Base-by-base conservation (phyloP, 2,329 filamentous ascomycete species). In the Paraphaeosphaeria minitans region DNA sequence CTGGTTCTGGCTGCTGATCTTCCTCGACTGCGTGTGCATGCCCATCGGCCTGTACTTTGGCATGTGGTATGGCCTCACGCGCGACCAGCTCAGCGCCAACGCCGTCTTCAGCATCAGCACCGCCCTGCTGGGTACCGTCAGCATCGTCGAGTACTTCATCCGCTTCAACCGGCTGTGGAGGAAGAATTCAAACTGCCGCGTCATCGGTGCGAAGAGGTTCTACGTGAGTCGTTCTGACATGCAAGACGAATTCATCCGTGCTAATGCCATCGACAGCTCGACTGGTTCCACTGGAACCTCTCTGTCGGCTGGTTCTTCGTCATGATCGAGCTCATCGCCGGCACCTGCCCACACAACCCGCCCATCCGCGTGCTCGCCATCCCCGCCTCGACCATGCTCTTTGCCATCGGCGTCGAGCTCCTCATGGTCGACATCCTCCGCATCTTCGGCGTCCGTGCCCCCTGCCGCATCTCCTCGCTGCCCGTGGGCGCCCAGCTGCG, bases 1-100 rank as follows among this genome's bases (percentile, higher is more conserved):
- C 39, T 74, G 84, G 61, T 88, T 88, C 75, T 88, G 85, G 85
- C 76, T 77, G 0, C 70, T 88, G 42, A 85, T 87, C 56, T 69
- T 87, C 22, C 66, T 87, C 58, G 86, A 88, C 74, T 84, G 82
- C 52, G 77, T 86, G 59, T 81, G 78, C 57, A 83, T 86, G 74
- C 86, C 86, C 19, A 79, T 88, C 58, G 81, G 79, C 3, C 77
- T 88, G 2, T 88, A 88, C 75, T 88, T 85, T 77, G 79, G 82
- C 50, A 77, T 88, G 39, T 87, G 84, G 83, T 87, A 87, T 62
- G 80, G 79, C 61, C 83, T 84, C 10, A 75, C 78, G 60, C 60
- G 72, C 29, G 72, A 74, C 27, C 66, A 75, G 56, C 69, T 87
- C 33, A 80, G 78, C 0, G 79, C 80, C 46, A 83, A 83, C 52